Conservation (phyloP, 495 filamentous ascomycete species). For the Podospora appendiculata region DNA sequence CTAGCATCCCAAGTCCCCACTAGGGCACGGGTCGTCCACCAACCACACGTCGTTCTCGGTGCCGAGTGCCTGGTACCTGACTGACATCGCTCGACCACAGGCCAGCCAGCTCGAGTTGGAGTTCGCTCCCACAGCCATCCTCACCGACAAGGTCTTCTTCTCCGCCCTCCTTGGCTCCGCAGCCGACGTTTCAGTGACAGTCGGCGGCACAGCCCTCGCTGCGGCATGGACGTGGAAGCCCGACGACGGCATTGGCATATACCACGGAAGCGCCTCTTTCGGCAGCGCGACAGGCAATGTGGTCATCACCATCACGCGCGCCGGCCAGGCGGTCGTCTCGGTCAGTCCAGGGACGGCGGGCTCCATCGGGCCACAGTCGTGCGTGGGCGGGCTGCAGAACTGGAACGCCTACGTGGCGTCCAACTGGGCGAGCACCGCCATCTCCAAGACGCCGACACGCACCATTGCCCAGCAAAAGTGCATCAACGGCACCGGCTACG, state of each 20-base stretch:
- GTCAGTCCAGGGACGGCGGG: not conserved
- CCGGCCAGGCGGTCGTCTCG: constrained; percentile 2
- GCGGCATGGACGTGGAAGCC: constrained; percentile 5
- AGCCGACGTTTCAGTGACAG: constrained; percentile 8
- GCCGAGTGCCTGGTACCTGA: too few relatives aligned
- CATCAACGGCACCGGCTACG: not conserved
- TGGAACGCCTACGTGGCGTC: constrained; percentile 9
- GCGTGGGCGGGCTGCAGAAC: constrained; percentile 11
- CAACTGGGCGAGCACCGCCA: too few relatives aligned
- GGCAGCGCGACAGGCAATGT: constrained; percentile 12
- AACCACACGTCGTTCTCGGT: too few relatives aligned
- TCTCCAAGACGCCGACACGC: too few relatives aligned
- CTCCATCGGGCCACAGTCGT: constrained; percentile 1
- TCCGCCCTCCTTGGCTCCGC: constrained; percentile 10
- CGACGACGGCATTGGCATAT: constrained; percentile 4
- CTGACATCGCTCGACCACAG: not conserved
- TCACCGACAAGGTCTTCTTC: constrained; percentile 17
- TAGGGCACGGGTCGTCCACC: too few relatives aligned
- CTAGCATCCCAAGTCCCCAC: too few relatives aligned
- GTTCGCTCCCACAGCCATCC: constrained; percentile 5
- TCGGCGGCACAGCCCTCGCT: constrained; percentile 9
- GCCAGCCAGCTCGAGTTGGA: constrained; percentile 1
- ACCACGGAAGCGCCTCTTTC: constrained; percentile 12
- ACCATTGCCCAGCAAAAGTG: too few relatives aligned
- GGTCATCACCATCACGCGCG: constrained; percentile 8